These are phyloP conservation scores for Neltuma alba DNA, from an alignment of 306 rosid genomes.

Conservation along the genomic window DNA sequence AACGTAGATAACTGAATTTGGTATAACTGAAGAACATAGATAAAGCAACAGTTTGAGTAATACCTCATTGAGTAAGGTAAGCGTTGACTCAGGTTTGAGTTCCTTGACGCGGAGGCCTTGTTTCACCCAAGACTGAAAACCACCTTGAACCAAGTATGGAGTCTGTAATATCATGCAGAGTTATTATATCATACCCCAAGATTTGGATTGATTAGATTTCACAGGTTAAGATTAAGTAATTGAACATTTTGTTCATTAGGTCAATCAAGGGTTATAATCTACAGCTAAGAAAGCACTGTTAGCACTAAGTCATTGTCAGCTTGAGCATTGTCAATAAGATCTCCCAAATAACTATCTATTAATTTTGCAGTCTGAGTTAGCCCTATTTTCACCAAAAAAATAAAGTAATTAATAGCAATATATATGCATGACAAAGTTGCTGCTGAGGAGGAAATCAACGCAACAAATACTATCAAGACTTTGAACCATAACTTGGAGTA, in stretches of 20 bases:
- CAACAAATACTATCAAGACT: neutral
- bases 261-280: slow-evolving; percentile 30
- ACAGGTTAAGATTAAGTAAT: slow-evolving; percentile 13
- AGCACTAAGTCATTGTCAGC: neutral
- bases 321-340: neutral
- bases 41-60: slow-evolving; percentile 20
- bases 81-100: slow-evolving; percentile 81
- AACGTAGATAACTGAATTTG: slow-evolving; percentile 12
- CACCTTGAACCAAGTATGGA: slow-evolving; percentile 89
- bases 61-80: slow-evolving; percentile 86
- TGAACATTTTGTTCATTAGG: slow-evolving; percentile 15
- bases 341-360: neutral
- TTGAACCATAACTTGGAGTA: too few species aligned
- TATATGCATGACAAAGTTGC: slow-evolving; percentile 14
- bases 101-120: slow-evolving; percentile 88
- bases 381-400: slow-evolving; percentile 8
- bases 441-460: slow-evolving; percentile 16
- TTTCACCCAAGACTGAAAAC: slow-evolving; percentile 82
- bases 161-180: slow-evolving; percentile 53
- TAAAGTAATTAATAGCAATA: neutral
- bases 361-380: slow-evolving; percentile 20
- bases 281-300: neutral
- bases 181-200: slow-evolving; percentile 16
- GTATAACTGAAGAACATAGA: slow-evolving; percentile 9
- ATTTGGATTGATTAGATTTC: slow-evolving; percentile 23